Percentiles rank a stretch among this genome's conserved stretches.
phyloP scores from a whole-genome alignment of 75 land plant genomes.

The Adiantum capillusveneris region DNA sequence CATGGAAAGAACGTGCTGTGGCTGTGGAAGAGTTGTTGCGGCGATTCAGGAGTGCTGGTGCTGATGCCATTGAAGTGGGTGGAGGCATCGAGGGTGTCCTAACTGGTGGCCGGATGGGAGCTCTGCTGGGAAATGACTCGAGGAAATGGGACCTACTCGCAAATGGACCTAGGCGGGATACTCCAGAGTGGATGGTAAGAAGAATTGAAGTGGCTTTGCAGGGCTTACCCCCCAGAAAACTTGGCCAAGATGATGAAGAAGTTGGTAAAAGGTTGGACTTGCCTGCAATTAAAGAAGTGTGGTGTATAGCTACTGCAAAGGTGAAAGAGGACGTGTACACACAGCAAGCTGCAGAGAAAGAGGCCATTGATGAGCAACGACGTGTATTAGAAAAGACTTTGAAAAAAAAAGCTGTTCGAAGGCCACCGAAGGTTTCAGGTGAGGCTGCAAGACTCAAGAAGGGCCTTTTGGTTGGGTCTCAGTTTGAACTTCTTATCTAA shows the following conservation, averaged over 20 bases:
- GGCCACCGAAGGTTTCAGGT: slow-evolving; percentile 10
- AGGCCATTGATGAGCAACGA: slow-evolving; percentile 47
- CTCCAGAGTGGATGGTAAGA: slow-evolving; percentile 63
- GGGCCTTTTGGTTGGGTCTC: no score
- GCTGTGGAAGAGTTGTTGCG: slow-evolving; percentile 38
- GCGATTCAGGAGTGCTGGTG: slow-evolving; percentile 11
- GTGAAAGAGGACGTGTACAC: slow-evolving; percentile 48
- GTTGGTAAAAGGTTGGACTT: slow-evolving; percentile 25
- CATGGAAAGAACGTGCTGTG: slow-evolving; percentile 58
- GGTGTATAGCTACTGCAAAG: slow-evolving; percentile 59
- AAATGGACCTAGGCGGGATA: slow-evolving; percentile 63
- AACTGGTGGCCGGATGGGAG: slow-evolving; percentile 51
- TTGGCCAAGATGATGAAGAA: slow-evolving; percentile 14
- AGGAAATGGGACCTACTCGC: slow-evolving; percentile 50
- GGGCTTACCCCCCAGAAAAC: slow-evolving; percentile 46
- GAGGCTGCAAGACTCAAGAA: no score
- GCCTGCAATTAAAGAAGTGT: slow-evolving; percentile 53
- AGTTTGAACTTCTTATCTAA: not conserved
- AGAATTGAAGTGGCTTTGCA: slow-evolving; percentile 41
- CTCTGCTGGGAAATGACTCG: slow-evolving; percentile 46
- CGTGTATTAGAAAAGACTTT: slow-evolving; percentile 50
- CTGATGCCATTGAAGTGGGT: slow-evolving; percentile 1
- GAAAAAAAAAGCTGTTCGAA: slow-evolving; percentile 33
- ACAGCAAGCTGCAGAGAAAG: slow-evolving; percentile 46
- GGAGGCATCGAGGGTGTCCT: slow-evolving; percentile 23